Evolutionary conservation across 2,329 filamentous ascomycete species (phyloP).

Genomic region (Malbranchea zuffiana): DNA sequence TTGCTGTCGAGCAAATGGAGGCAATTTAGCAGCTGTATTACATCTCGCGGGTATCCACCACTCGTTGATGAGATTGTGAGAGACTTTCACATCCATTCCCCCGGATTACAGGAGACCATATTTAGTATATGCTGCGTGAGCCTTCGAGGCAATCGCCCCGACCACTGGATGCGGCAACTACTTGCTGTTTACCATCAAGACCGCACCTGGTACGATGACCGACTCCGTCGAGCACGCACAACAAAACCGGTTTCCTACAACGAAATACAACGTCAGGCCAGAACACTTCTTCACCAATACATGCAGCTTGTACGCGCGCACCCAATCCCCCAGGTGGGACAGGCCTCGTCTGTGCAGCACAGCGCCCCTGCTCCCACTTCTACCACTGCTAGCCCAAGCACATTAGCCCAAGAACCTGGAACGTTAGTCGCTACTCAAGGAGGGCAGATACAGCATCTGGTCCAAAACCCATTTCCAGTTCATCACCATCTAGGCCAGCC

Average conservation of each 20-base stretch:
- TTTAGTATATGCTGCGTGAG: constrained; percentile 34
- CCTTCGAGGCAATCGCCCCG: constrained; percentile 14
- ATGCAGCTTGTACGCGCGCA: no score
- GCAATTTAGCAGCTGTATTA: constrained; percentile 25
- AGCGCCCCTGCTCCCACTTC: no score
- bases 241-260: background rate
- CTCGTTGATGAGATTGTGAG: constrained; percentile 46
- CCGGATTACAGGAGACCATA: constrained; percentile 43
- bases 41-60: constrained; percentile 40
- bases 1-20: constrained; percentile 36
- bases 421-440: no score
- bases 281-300: no score
- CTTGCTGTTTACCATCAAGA: constrained; percentile 17
- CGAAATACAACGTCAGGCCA: no score
- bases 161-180: constrained; percentile 14
- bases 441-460: no score
- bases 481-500: no score
- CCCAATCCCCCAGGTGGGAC: no score
- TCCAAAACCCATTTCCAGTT: no score
- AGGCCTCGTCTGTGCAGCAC: no score
- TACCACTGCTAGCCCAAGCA: background rate
- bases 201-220: constrained; percentile 5
- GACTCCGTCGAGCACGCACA: constrained; percentile 15
- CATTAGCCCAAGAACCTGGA: no score
- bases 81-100: constrained; percentile 41